Evolutionary conservation across 2,329 filamentous ascomycete species (phyloP).

Genomic region (Ceratocystis smalleyi): DNA sequence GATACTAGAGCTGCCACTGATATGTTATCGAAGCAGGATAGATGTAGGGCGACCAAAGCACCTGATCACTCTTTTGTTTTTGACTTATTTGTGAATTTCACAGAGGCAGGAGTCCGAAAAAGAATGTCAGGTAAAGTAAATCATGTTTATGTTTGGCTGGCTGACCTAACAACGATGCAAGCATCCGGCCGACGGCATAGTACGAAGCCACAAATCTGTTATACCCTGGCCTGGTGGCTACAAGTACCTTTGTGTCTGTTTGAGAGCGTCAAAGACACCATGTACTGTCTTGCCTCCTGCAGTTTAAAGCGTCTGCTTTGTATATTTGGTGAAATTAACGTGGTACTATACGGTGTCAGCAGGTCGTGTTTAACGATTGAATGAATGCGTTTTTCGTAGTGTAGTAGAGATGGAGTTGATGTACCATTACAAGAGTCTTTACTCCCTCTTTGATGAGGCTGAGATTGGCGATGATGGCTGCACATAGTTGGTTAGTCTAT

Average conservation of each 20-base stretch:
- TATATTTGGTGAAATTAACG: constrained; percentile 18
- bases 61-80: neutral
- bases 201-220: neutral
- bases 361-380: neutral
- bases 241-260: neutral
- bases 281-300: neutral
- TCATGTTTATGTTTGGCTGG: neutral
- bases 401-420: constrained; percentile 10
- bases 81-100: neutral
- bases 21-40: neutral
- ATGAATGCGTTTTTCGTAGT: neutral
- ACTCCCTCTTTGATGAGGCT: constrained; percentile 22
- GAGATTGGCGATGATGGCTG: constrained; percentile 26
- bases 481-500: neutral
- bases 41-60: neutral
- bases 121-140: neutral
- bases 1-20: neutral
- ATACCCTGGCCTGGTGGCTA: neutral
- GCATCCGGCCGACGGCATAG: neutral
- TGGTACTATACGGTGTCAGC: constrained; percentile 21
- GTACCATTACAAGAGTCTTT: constrained; percentile 24
- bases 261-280: neutral
- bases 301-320: neutral
- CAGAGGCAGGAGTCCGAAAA: neutral
- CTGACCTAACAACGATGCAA: neutral